phyloP scores from a whole-genome alignment of 2,329 filamentous ascomycete species.

The Hypoxylon sp. region DNA sequence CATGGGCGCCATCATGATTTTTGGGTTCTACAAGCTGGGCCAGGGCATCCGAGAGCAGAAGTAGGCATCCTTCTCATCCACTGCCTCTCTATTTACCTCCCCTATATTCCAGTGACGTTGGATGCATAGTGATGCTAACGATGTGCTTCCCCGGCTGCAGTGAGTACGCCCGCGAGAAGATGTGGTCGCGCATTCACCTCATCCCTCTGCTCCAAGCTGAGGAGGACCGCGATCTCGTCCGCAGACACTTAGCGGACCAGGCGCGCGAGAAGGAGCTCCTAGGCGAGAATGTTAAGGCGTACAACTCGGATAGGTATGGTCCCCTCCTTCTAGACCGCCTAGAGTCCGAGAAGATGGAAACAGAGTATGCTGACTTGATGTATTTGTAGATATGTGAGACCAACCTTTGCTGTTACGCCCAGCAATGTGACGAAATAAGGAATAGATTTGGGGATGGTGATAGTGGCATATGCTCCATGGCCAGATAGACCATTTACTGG shows the following conservation, averaged over 20 bases:
- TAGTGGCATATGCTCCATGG: slow-evolving; percentile 58
- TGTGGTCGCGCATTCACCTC: slow-evolving; percentile 96
- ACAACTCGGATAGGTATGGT: slow-evolving; percentile 87
- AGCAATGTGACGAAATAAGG: slow-evolving; percentile 71
- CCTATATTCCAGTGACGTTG: not conserved
- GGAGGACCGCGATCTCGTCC: slow-evolving; percentile 94
- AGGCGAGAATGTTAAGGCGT: slow-evolving; percentile 85
- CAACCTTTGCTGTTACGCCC: slow-evolving; percentile 83
- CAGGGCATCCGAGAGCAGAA: slow-evolving; percentile 90
- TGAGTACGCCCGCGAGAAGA: slow-evolving; percentile 95
- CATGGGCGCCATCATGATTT: slow-evolving; percentile 83
- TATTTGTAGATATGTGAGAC: slow-evolving; percentile 78
- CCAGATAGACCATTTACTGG: not conserved
- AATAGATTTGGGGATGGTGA: not conserved
- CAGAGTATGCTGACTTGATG: slow-evolving; percentile 24
- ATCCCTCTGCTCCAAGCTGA: slow-evolving; percentile 95
- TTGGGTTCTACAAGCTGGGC: slow-evolving; percentile 89
- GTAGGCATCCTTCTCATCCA: slow-evolving; percentile 65
- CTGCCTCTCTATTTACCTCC: not conserved
- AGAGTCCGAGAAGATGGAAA: not conserved
- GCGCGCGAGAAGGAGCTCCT: slow-evolving; percentile 90
- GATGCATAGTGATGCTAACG: slow-evolving; percentile 6
- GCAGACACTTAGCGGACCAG: slow-evolving; percentile 87
- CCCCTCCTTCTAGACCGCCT: not conserved
- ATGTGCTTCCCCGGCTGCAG: slow-evolving; percentile 59